Conservation (phyloP, 2,329 filamentous ascomycete species). For the Sporothrix brunneoviolacea region DNA sequence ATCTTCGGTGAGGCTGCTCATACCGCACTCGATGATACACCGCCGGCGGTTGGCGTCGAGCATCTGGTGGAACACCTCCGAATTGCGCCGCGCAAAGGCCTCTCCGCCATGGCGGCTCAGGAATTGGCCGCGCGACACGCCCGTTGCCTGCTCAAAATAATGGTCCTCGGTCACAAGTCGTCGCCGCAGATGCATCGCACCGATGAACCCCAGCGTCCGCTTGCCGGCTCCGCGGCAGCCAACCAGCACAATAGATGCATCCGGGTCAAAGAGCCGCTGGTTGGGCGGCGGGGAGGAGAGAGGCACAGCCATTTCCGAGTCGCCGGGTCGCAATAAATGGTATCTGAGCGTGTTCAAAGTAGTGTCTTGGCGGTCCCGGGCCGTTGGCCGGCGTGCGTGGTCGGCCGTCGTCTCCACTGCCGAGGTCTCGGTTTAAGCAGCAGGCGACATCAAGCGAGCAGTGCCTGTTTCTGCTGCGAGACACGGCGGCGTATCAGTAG, state of each 20-base stretch:
- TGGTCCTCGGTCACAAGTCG: constrained; percentile 63
- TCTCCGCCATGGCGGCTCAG: constrained; percentile 53
- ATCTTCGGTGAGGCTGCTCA: constrained; percentile 55
- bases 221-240: constrained; percentile 67
- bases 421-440: too few relatives aligned
- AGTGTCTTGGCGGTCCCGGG: too few relatives aligned
- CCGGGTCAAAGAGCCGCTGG: constrained; percentile 42
- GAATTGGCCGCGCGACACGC: constrained; percentile 52
- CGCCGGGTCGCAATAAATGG: too few relatives aligned
- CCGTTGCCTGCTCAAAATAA: constrained; percentile 59
- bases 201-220: constrained; percentile 65
- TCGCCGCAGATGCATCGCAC: constrained; percentile 59
- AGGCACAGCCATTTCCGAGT: neutral
- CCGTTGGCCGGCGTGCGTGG: too few relatives aligned
- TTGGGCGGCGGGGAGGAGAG: constrained; percentile 26
- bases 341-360: too few relatives aligned
- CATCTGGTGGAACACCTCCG: constrained; percentile 54
- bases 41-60: constrained; percentile 51
- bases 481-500: too few relatives aligned
- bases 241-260: constrained; percentile 64
- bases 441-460: too few relatives aligned
- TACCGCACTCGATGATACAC: constrained; percentile 64
- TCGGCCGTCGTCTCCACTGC: too few relatives aligned
- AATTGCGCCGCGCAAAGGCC: constrained; percentile 56
- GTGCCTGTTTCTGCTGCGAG: too few relatives aligned